Conservation (phyloP, 306 rosid genomes). For the Delonix regia region DNA sequence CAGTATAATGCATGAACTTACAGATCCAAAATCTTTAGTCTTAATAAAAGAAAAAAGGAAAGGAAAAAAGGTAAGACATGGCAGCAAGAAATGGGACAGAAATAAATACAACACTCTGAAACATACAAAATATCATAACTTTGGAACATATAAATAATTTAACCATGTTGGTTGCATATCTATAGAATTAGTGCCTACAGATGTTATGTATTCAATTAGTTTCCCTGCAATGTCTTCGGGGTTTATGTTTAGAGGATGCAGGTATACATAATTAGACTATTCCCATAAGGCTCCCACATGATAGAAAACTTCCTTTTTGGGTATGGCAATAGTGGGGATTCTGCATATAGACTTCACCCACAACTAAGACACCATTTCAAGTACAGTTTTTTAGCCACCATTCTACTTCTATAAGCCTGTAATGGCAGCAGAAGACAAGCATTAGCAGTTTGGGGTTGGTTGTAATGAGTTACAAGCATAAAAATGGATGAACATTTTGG, state of each 20-base stretch:
- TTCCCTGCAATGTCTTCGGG: background rate
- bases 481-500: background rate
- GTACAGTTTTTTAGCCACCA: background rate
- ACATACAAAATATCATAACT: slow-evolving; percentile 10
- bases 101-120: slow-evolving; percentile 10
- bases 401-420: background rate
- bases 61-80: background rate
- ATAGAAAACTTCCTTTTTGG: background rate
- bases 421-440: slow-evolving; percentile 4
- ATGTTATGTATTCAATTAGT: background rate
- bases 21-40: slow-evolving; percentile 19
- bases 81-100: background rate
- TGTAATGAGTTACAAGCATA: background rate
- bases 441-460: background rate
- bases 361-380: slow-evolving; percentile 5
- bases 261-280: background rate
- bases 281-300: no score
- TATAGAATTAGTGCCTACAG: background rate
- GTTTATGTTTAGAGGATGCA: background rate
- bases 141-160: slow-evolving; percentile 1
- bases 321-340: background rate
- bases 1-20: slow-evolving; percentile 29
- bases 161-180: background rate
- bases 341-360: slow-evolving; percentile 17
- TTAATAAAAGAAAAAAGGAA: no score